Percentiles rank a stretch among this genome's conserved stretches.
Evolutionary conservation across 2,329 filamentous ascomycete species (phyloP).

Genomic region (Neofusicoccum parvum): DNA sequence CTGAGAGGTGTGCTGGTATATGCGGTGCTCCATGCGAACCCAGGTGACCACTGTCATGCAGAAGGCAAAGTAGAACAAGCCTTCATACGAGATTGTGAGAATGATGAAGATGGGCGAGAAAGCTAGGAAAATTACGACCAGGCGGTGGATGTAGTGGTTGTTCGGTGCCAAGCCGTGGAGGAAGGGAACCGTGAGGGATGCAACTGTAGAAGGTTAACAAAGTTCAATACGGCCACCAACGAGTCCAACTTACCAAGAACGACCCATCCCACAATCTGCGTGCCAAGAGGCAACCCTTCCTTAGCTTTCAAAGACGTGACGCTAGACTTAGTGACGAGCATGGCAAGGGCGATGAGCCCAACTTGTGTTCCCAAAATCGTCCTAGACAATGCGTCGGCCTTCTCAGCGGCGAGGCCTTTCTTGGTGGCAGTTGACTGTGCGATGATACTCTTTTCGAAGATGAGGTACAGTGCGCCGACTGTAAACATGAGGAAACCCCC

Average conservation of each 20-base stretch:
- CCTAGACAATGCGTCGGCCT: conserved; percentile 55
- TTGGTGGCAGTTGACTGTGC: conserved; percentile 41
- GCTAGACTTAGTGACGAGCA: conserved; percentile 85
- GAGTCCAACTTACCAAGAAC: conserved; percentile 63
- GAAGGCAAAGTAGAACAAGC: conserved; percentile 92
- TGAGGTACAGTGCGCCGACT: conserved; percentile 75
- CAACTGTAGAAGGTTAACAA: conserved; percentile 50
- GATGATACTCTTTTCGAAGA: conserved; percentile 71
- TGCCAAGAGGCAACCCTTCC: conserved; percentile 80
- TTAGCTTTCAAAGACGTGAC: conserved; percentile 83
- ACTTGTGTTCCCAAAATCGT: conserved; percentile 67
- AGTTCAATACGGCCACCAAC: not conserved
- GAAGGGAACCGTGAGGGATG: conserved; percentile 77
- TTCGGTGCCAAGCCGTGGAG: conserved; percentile 80
- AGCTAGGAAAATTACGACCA: conserved; percentile 86
- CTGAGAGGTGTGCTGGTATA: conserved; percentile 53
- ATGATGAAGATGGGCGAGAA: conserved; percentile 95
- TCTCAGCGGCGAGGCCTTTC: conserved; percentile 30
- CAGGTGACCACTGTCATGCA: conserved; percentile 76
- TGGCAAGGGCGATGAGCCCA: conserved; percentile 77
- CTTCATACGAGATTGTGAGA: conserved; percentile 95
- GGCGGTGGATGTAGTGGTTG: conserved; percentile 84
- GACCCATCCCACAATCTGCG: conserved; percentile 83
- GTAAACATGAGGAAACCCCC: conserved; percentile 78
- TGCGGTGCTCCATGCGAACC: conserved; percentile 86